Evolutionary conservation across 2,329 filamentous ascomycete genomes (phyloP).

Genomic region (Stagonosporopsis chrysanthemi): DNA sequence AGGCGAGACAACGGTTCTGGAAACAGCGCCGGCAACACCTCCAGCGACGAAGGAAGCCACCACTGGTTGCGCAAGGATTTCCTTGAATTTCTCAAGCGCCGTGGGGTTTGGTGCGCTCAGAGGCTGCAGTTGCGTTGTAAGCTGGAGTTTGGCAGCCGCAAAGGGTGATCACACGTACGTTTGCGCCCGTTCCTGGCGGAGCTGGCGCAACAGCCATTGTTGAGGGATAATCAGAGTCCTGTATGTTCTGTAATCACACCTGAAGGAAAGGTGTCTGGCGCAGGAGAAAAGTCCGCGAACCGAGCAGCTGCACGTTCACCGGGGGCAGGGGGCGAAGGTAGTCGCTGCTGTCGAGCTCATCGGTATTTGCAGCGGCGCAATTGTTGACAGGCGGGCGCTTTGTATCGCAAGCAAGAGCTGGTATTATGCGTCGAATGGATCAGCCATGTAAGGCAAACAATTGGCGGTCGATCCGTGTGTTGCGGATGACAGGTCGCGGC

Average conservation of each 20-base stretch:
- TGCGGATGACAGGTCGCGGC: conserved; percentile 24
- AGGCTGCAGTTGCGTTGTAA: conserved; percentile 27
- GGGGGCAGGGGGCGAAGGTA: conserved; percentile 27
- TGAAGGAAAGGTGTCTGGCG: conserved; percentile 16
- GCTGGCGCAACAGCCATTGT: conserved; percentile 29
- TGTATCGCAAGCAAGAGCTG: conserved; percentile 20
- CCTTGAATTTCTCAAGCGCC: conserved; percentile 35
- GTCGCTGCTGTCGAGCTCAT: conserved; percentile 41
- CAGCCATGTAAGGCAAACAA: conserved; percentile 43
- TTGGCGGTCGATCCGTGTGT: conserved; percentile 9
- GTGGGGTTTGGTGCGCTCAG: conserved; percentile 29
- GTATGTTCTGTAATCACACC: conserved; percentile 31
- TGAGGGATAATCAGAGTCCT: conserved; percentile 25
- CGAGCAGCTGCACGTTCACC: conserved; percentile 34
- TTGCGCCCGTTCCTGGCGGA: conserved; percentile 27
- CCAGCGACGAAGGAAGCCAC: conserved; percentile 92
- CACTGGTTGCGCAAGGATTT: conserved; percentile 76
- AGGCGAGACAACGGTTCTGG: conserved; percentile 93
- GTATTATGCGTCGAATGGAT: conserved; percentile 26
- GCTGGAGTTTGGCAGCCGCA: conserved; percentile 9
- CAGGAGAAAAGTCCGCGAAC: conserved; percentile 17
- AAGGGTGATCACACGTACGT: conserved; percentile 30
- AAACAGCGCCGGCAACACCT: conserved; percentile 95
- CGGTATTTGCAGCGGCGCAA: conserved; percentile 30
- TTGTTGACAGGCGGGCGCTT: conserved; percentile 26